Evolutionary conservation across 2,329 filamentous ascomycete genomes (phyloP).

Genomic region (Neopestalotiopsis clavispora): DNA sequence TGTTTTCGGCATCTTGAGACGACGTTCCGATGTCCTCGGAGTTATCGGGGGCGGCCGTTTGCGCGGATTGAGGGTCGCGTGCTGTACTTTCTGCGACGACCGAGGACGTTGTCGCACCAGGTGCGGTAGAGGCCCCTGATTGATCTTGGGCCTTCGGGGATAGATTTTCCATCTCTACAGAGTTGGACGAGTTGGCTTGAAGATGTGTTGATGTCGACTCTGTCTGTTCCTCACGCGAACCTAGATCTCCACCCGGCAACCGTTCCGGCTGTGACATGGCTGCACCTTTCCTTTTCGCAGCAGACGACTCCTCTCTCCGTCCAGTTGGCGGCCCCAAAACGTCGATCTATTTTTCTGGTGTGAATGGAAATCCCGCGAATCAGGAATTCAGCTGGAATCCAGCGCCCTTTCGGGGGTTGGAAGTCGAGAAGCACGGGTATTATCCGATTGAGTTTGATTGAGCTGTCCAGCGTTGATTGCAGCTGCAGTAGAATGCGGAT

Average conservation of each 20-base stretch:
- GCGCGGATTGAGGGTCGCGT: background rate
- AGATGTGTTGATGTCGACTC: constrained; percentile 9
- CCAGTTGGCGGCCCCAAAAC: constrained; percentile 1
- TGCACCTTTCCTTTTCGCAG: background rate
- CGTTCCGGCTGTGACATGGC: constrained; percentile 16
- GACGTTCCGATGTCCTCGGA: background rate
- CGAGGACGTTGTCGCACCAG: background rate
- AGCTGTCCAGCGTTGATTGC: constrained; percentile 2
- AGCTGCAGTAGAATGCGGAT: background rate
- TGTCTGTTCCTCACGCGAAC: constrained; percentile 14
- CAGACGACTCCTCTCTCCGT: background rate
- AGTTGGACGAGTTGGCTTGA: constrained; percentile 4
- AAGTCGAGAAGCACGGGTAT: background rate
- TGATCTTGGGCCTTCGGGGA: constrained; percentile 9
- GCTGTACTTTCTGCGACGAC: background rate
- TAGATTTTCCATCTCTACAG: constrained; percentile 17
- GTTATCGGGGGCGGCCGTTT: constrained; percentile 2
- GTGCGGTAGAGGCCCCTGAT: background rate
- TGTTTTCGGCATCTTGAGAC: background rate
- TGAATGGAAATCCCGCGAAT: background rate
- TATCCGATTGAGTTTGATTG: constrained; percentile 14
- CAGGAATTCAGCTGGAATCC: background rate
- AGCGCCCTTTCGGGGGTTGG: background rate
- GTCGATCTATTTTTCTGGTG: background rate
- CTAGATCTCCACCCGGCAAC: constrained; percentile 17